Percentiles rank a stretch among this genome's conserved stretches.
phyloP scores from a whole-genome alignment of 2,329 filamentous ascomycete genomes.

The Monosporascus cannonballus region DNA sequence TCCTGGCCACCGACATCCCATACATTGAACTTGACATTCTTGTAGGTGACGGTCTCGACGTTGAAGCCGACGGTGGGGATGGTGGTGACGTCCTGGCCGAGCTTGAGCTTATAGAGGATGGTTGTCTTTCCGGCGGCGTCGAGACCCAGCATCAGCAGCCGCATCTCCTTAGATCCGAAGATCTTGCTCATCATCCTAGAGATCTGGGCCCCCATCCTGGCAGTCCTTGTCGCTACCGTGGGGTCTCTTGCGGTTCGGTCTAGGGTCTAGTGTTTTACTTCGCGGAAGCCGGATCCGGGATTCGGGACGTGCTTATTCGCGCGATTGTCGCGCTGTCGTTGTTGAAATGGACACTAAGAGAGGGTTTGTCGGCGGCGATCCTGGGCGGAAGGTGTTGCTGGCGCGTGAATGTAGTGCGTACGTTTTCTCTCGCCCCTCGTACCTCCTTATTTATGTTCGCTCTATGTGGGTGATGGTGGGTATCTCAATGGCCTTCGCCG shows the following conservation, averaged over 20 bases:
- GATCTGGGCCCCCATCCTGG: slow-evolving; percentile 83
- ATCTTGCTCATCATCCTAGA: slow-evolving; percentile 98
- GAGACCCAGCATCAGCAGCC: slow-evolving; percentile 93
- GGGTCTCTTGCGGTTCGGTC: background rate
- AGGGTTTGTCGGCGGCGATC: no score
- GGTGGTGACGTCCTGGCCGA: slow-evolving; percentile 95
- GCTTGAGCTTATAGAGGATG: slow-evolving; percentile 98
- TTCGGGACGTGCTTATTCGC: no score
- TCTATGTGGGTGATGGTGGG: no score
- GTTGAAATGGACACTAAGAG: no score
- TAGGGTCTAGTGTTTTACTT: background rate
- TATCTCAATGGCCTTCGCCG: no score
- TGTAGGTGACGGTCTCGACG: slow-evolving; percentile 97
- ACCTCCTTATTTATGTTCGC: no score
- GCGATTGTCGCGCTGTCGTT: no score
- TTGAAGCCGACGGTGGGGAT: slow-evolving; percentile 99
- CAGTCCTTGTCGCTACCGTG: slow-evolving; percentile 7
- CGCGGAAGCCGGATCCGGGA: background rate
- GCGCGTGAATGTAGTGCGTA: no score
- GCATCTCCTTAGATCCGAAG: slow-evolving; percentile 99
- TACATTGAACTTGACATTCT: slow-evolving; percentile 99
- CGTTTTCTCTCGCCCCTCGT: no score
- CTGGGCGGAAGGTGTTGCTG: no score
- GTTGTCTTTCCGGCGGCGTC: slow-evolving; percentile 99
- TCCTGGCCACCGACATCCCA: slow-evolving; percentile 99